Conservation (phyloP, 352 stramenopile genomes). For the Aphanomyces astaci region DNA sequence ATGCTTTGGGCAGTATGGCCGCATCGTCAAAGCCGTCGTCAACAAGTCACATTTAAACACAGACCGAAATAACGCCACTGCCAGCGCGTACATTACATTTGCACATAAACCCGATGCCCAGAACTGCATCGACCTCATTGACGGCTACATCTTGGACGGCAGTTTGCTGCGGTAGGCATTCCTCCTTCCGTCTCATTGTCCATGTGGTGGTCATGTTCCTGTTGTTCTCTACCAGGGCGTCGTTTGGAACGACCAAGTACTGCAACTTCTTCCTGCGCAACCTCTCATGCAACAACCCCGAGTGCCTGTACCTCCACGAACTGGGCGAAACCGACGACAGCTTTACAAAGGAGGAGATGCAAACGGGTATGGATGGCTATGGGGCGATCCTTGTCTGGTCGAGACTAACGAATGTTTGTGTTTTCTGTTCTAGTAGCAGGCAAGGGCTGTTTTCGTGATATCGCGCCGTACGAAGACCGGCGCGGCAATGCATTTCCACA, state of each 20-base stretch:
- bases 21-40: slow-evolving; percentile 89
- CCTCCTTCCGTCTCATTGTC: too few species aligned
- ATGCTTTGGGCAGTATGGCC: slow-evolving; percentile 91
- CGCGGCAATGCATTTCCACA: background rate
- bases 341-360: slow-evolving; percentile 94
- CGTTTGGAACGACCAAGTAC: slow-evolving; percentile 94
- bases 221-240: slow-evolving; percentile 42
- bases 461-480: slow-evolving; percentile 9
- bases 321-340: slow-evolving; percentile 88
- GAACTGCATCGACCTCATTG: slow-evolving; percentile 86
- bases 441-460: slow-evolving; percentile 65
- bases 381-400: too few species aligned
- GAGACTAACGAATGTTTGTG: too few species aligned
- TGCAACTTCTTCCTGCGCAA: slow-evolving; percentile 92
- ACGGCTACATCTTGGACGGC: slow-evolving; percentile 83
- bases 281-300: slow-evolving; percentile 88
- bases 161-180: slow-evolving; percentile 63
- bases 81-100: slow-evolving; percentile 93
- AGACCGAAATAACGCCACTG: slow-evolving; percentile 63
- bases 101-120: slow-evolving; percentile 84
- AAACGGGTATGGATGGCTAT: slow-evolving; percentile 37
- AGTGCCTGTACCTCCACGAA: slow-evolving; percentile 93
- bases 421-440: slow-evolving; percentile 29
- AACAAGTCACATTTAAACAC: slow-evolving; percentile 78
- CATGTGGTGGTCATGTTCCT: background rate